Evolutionary conservation across 495 filamentous ascomycete species (phyloP), one percentile per base, ranked within the genome.

Genomic region (Hypoxylon crocopeplum): DNA sequence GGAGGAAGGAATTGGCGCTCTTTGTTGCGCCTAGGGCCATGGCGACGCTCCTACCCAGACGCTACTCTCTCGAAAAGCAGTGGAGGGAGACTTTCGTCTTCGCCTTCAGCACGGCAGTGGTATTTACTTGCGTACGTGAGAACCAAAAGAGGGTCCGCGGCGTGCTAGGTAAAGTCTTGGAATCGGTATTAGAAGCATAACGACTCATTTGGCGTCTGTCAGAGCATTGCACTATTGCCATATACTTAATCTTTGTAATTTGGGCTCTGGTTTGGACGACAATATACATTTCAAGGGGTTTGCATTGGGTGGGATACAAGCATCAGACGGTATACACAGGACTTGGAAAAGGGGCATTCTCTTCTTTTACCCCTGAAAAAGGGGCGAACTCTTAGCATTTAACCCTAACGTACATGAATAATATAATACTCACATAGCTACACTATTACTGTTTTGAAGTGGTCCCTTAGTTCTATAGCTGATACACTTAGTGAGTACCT

Each of bases 1-100:
- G 88, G 62, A 78, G 91, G 44, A 86, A 89, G 68, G 93, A 97
- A 58, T 76, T 96, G 62, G 86, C 86, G 21, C 77, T 95, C 38
- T 97, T 96, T 75, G 91, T 97, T 56, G 87, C 87, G 51, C 93
- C 93, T 1, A 79, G 91, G 49, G 93, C 93, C 32, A 77, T 88
- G 62, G 91, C 89, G 13, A 89, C 87, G 17, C 68, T 92, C 44
- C 72, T 96, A 19, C 92, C 93, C 34, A 77, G 93, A 58, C 75
- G 81, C 33, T 97, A 96, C 73, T 70, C 84, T 1, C 47, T 61
- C 39, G 73, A 89, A 76, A 79, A 88, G 74, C 82, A 87, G 72
- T 90, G 89, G 86, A 81, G 84, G 52, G 92, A 97, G 76, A 86
- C 80, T 36, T 56, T 85, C 44, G 84, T 82, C 7, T 97, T 96